A percentile compares a stretch with the other conserved stretches of the same genome.
Evolutionary conservation across 139 green algal genomes (phyloP).

Genomic region (Dunaliella primolecta): DNA sequence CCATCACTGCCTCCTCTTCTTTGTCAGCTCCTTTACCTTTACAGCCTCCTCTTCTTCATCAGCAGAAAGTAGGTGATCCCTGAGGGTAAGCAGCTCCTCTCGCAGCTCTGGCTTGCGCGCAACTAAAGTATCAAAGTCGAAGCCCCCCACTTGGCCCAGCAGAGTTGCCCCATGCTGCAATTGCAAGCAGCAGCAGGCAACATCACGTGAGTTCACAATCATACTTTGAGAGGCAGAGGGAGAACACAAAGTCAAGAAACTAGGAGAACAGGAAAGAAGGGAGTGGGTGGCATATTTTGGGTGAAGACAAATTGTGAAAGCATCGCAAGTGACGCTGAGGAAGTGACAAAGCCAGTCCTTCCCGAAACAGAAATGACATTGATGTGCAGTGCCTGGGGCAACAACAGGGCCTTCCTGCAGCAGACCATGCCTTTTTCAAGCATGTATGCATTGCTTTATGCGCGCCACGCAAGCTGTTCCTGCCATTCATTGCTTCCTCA

Average conservation of each 20-base stretch:
- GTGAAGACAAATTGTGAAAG: too few species aligned
- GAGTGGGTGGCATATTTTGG: not conserved
- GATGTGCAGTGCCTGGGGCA: too few species aligned
- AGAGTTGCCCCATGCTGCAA: not conserved
- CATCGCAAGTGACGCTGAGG: too few species aligned
- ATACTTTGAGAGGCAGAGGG: not conserved
- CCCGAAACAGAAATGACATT: too few species aligned
- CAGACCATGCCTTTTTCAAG: too few species aligned
- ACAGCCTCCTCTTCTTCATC: constrained; percentile 57
- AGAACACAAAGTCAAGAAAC: not conserved
- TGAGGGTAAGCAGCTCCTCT: constrained; percentile 74
- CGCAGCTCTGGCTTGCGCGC: constrained; percentile 49
- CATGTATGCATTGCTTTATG: too few species aligned
- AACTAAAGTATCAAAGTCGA: constrained; percentile 67
- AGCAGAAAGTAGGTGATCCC: constrained; percentile 62
- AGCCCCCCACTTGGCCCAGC: constrained; percentile 60
- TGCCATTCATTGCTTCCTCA: too few species aligned
- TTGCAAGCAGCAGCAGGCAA: constrained; percentile 6
- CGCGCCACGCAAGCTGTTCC: too few species aligned
- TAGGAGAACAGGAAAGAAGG: not conserved
- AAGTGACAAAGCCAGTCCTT: too few species aligned
- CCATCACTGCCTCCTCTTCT: too few species aligned
- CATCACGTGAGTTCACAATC: too few species aligned
- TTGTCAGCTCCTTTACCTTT: constrained; percentile 53
- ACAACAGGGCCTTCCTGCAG: too few species aligned